Percentiles rank a stretch among this genome's conserved stretches.
These are phyloP conservation scores for Ceratopteris richardii DNA, from an alignment of 75 land plant species.

Conservation along the genomic window DNA sequence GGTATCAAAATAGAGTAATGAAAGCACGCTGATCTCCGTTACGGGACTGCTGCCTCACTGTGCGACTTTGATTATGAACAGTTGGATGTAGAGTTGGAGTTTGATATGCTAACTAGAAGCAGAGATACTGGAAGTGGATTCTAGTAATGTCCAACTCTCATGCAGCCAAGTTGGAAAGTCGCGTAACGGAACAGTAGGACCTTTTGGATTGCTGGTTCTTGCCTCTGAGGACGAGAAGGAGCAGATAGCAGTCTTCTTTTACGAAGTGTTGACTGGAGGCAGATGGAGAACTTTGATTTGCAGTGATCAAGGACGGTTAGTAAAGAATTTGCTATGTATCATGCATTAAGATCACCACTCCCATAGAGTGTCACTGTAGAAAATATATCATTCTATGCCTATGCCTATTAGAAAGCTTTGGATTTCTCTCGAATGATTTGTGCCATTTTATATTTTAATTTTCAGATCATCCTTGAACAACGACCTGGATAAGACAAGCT, in stretches of 20 bases:
- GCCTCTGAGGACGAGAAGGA: conserved; percentile 26
- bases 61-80: background rate
- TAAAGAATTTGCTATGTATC: too few relatives aligned
- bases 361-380: too few relatives aligned
- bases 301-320: conserved; percentile 32
- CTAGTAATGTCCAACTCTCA: conserved; percentile 8
- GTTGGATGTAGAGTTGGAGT: conserved; percentile 23
- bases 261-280: background rate
- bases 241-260: conserved; percentile 30
- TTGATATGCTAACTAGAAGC: conserved; percentile 8
- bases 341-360: background rate
- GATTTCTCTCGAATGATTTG: too few relatives aligned
- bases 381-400: too few relatives aligned
- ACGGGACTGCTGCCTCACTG: too few relatives aligned
- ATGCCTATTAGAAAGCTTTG: too few relatives aligned
- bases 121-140: conserved; percentile 2
- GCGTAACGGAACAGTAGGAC: conserved; percentile 10
- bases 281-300: conserved; percentile 19
- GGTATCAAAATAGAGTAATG: background rate
- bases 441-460: background rate
- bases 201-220: conserved; percentile 34
- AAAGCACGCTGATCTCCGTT: too few relatives aligned
- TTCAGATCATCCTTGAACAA: conserved; percentile 45
- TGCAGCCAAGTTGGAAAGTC: conserved; percentile 20
- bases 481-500: conserved; percentile 40